Evolutionary conservation across 2,329 filamentous ascomycete genomes (phyloP), one percentile per base, ranked within the genome.

Genomic region (Neopestalotiopsis sp.): DNA sequence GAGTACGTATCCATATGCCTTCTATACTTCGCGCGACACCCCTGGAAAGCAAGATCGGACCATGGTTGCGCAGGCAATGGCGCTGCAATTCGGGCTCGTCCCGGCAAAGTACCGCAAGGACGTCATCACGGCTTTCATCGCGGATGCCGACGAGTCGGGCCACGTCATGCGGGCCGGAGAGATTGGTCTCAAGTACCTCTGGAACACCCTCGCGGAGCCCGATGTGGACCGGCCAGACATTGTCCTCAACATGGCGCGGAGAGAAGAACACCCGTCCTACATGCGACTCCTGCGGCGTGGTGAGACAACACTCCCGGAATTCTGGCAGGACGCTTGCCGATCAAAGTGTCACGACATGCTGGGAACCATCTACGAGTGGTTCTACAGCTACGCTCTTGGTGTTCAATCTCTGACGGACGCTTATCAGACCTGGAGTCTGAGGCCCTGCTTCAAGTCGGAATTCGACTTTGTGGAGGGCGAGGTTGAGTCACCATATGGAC

Each of bases 281-380:
- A 83, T 85, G 82, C 81, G 83, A 0, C 84, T 85, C 71, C 71
- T 85, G 1, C 75, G 82, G 1, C 76, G 79, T 2, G 83, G 83
- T 0, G 83, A 85, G 70, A 83, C 82, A 2, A 83, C 79, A 0
- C 73, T 83, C 2, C 74, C 80, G 12, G 82, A 83, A 70, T 84
- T 84, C 65, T 84, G 81, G 81, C 81, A 83, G 70, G 80, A 83
- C 60, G 78, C 78, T 9, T 83, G 81, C 72, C 75, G 81, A 24
- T 80, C 77, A 17, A 84, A 84, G 71, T 83, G 83, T 61, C 83
- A 85, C 70, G 83, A 85, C 71, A 84, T 85, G 82, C 76, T 85
- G 6, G 83, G 83, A 0, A 84, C 81, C 0, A 83, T 84, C 40
- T 84, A 84, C 58, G 83, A 84, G 71, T 85, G 83, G 83, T 83